Conservation (phyloP, 2,329 filamentous ascomycete species). For the Aschersonia sp. region DNA sequence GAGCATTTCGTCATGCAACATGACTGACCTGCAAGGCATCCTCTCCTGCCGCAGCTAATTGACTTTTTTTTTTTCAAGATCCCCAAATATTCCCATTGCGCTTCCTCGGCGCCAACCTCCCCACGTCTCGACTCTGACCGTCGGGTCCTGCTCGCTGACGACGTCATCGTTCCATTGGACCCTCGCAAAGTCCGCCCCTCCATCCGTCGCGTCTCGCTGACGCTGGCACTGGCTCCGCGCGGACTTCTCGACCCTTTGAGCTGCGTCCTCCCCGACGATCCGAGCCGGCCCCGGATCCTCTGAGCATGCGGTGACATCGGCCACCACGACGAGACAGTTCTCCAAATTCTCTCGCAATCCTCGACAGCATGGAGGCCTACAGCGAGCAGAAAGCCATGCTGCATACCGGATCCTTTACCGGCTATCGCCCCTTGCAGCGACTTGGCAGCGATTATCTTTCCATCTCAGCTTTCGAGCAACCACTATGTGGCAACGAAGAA, state of each 20-base stretch:
- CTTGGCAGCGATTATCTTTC: conserved; percentile 47
- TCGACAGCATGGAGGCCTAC: conserved; percentile 14
- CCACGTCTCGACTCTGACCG: neutral
- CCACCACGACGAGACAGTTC: conserved; percentile 3
- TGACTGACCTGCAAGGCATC: too few relatives aligned
- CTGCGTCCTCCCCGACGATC: conserved; percentile 5
- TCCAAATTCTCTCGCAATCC: conserved; percentile 7
- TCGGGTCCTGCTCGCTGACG: neutral
- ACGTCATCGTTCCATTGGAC: conserved; percentile 2
- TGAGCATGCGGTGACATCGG: conserved; percentile 7
- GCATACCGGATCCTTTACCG: conserved; percentile 46
- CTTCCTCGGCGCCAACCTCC: neutral
- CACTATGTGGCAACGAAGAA: conserved; percentile 76
- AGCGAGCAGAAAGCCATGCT: conserved; percentile 31
- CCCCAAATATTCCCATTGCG: too few relatives aligned
- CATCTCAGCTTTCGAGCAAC: conserved; percentile 39
- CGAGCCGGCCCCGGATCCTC: conserved; percentile 3
- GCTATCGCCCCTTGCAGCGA: conserved; percentile 33
- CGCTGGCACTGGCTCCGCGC: too few relatives aligned
- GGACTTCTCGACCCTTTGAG: too few relatives aligned
- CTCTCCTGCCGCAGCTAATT: too few relatives aligned
- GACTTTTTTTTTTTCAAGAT: too few relatives aligned
- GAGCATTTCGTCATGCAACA: too few relatives aligned
- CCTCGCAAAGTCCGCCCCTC: neutral
- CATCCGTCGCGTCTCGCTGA: too few relatives aligned